phyloP scores from a whole-genome alignment of 768 basidiomycete genomes.

The Sistotremastrum niveocremeum region DNA sequence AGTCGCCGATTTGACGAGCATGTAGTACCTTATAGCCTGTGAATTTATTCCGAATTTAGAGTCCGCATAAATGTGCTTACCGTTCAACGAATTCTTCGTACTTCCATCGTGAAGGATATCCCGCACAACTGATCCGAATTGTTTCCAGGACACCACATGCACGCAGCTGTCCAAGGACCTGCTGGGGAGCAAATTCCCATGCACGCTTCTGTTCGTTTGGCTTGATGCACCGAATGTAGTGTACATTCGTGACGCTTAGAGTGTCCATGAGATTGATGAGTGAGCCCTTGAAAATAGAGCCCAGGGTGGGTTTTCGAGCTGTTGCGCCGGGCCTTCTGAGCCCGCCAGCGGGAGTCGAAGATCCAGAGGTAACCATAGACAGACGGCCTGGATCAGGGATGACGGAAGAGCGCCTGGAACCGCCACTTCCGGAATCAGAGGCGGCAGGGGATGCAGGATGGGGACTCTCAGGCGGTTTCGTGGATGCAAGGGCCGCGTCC shows the following conservation, averaged over 20 bases:
- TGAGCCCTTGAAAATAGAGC: slow-evolving; percentile 96
- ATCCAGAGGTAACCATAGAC: slow-evolving; percentile 44
- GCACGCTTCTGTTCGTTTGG: slow-evolving; percentile 94
- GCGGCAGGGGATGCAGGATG: slow-evolving; percentile 62
- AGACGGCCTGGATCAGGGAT: slow-evolving; percentile 81
- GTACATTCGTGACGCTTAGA: slow-evolving; percentile 91
- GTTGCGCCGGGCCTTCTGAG: slow-evolving; percentile 53
- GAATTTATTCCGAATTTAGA: background rate
- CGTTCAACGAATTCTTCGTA: slow-evolving; percentile 98
- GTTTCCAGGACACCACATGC: slow-evolving; percentile 99
- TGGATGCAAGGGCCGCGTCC: slow-evolving; percentile 72
- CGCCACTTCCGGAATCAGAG: slow-evolving; percentile 65
- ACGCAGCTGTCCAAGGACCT: slow-evolving; percentile 86
- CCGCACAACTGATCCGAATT: slow-evolving; percentile 96
- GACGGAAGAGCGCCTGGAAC: slow-evolving; percentile 68
- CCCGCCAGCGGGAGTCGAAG: slow-evolving; percentile 23
- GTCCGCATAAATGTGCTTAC: slow-evolving; percentile 28
- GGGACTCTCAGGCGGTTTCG: slow-evolving; percentile 51
- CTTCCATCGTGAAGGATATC: slow-evolving; percentile 96
- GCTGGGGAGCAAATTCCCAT: slow-evolving; percentile 94
- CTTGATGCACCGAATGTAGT: slow-evolving; percentile 99
- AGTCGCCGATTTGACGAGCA: slow-evolving; percentile 77
- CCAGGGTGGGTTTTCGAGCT: slow-evolving; percentile 89
- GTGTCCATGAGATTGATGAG: slow-evolving; percentile 94
- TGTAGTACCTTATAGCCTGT: slow-evolving; percentile 65